These are phyloP conservation scores for Mesembryanthemum crystallinum DNA, from an alignment of 148 eudicot species.

Conservation along the genomic window DNA sequence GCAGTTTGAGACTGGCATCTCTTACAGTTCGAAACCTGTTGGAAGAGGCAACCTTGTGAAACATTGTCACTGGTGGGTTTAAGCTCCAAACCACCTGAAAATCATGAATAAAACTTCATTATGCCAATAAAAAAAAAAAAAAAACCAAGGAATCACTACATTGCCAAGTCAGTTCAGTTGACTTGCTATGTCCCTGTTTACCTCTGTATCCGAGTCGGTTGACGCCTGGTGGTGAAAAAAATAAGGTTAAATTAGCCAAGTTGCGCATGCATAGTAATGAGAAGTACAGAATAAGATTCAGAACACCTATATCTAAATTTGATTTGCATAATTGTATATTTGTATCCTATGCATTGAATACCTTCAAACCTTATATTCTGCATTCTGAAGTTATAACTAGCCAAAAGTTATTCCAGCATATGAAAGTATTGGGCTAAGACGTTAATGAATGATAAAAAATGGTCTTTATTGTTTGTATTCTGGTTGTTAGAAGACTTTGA, in stretches of 20 bases:
- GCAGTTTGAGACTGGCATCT: constrained; percentile 9
- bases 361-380: background rate
- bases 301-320: background rate
- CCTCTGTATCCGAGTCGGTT: constrained; percentile 53
- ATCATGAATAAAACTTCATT: constrained; percentile 11
- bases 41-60: constrained; percentile 17
- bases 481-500: background rate
- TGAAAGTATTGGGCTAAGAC: background rate
- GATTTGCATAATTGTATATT: background rate
- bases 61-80: constrained; percentile 11
- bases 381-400: background rate
- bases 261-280: background rate
- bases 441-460: background rate
- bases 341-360: background rate
- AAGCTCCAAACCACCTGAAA: constrained; percentile 68
- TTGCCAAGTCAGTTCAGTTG: background rate
- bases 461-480: background rate
- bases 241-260: constrained; percentile 18
- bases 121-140: constrained; percentile 10
- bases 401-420: background rate
- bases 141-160: background rate
- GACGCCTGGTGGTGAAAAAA: constrained; percentile 41
- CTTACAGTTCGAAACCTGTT: constrained; percentile 8
- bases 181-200: constrained; percentile 18
- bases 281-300: background rate